phyloP scores from a whole-genome alignment of 169 alveolate species.

The Neospora caninum region DNA sequence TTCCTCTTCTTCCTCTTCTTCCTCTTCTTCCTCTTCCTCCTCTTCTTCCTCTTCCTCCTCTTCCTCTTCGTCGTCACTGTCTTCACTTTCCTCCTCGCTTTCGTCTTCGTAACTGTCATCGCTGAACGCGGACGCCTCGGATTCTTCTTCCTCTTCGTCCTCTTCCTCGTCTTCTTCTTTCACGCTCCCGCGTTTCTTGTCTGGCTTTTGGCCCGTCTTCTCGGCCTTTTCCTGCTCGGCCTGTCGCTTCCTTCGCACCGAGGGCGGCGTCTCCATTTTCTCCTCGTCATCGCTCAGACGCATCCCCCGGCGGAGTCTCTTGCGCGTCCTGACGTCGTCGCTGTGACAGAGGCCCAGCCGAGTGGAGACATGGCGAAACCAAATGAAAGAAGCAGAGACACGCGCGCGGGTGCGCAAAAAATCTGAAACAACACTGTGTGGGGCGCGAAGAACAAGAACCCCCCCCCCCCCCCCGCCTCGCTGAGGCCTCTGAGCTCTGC shows the following conservation, averaged over 20 bases:
- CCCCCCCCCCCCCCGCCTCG: no score
- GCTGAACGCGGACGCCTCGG: not conserved
- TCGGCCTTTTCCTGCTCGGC: not conserved
- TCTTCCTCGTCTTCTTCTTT: slow-evolving; percentile 6
- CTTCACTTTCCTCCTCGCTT: slow-evolving; percentile 2
- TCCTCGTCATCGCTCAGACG: not conserved
- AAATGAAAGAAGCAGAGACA: no score
- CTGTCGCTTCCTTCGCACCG: not conserved
- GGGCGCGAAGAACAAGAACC: no score
- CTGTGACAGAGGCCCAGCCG: not conserved
- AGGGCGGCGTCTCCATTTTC: not conserved
- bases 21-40: slow-evolving; percentile 28
- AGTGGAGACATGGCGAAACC: no score
- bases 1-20: not conserved
- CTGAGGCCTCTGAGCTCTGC: no score
- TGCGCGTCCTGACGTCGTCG: not conserved
- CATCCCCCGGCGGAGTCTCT: not conserved
- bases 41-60: slow-evolving; percentile 42
- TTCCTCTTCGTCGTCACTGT: not conserved
- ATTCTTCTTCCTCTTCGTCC: slow-evolving; percentile 27
- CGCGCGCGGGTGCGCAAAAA: no score
- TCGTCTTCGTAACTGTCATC: slow-evolving; percentile 17
- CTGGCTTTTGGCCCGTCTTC: not conserved
- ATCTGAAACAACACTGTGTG: no score
- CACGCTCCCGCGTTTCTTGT: not conserved